Evolutionary conservation across 495 filamentous ascomycete species (phyloP), one percentile per base, ranked within the genome.

Genomic region (Penicillium crystallinum): DNA sequence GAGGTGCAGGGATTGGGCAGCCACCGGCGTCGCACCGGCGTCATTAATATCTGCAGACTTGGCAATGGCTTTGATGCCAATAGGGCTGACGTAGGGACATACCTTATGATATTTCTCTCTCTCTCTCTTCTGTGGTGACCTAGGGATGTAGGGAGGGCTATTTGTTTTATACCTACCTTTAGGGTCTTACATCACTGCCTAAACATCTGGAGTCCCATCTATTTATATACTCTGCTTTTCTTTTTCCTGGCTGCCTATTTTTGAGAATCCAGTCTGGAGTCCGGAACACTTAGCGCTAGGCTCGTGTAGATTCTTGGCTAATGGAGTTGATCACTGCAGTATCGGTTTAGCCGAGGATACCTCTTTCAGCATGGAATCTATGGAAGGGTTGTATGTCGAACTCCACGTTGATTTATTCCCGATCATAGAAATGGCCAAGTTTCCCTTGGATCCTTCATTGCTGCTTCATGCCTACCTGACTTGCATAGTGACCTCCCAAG

Each of bases 11-110:
- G 39, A 41, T 49, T 35, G 33, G 47, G 17, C 54, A 63, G 61
- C 61, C 61, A 64, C 58, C 40, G 46, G 44, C 59, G 58, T 64
- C 47, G 58, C 50, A 35, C 36, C 45, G 29, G 55, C 62, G 62
- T 65, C 62, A 65, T 62, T 49, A 39, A 40, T 45, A 37, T 48
- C 33, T 46, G 33, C 45, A 49, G 37, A 21, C 46, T 48, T 48
- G 46, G 36, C 46, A 17, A 9, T 18, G 39, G 39, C 39, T 38
- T 48, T 50, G 19, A 35, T 21, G 25, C 19, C 44, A 36, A 44
- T 53, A 53, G 53, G 56, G 56, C 52, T 55, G 56, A 55, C 37
- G 55, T 42, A 35, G 44, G n/a, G 41, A 25, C 29, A 34, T 40
- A 18, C 10, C 31, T 12, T 34, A 34, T 35, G 33, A 15, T 15